A percentile compares a stretch with the other conserved stretches of the same genome.
phyloP scores from a whole-genome alignment of 805 yeast species.

The Candida michaelii region DNA sequence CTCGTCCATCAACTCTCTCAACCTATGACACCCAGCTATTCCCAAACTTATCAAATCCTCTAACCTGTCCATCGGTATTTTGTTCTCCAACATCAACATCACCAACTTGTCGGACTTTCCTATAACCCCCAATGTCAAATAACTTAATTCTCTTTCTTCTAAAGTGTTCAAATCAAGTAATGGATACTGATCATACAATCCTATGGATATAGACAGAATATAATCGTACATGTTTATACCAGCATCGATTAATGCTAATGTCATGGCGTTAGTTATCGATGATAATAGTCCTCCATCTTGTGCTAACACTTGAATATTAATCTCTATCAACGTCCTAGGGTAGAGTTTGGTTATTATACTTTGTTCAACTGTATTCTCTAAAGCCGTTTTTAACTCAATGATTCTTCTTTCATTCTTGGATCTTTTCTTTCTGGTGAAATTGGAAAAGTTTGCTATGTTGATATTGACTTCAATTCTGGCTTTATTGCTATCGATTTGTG shows the following conservation, averaged over 20 bases:
- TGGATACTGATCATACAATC: constrained; percentile 72
- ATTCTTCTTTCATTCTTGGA: constrained; percentile 67
- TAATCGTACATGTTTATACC: constrained; percentile 94
- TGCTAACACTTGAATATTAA: constrained; percentile 73
- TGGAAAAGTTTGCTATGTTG: constrained; percentile 77
- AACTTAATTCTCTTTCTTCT: constrained; percentile 83
- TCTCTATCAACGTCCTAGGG: constrained; percentile 79
- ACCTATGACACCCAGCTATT: constrained; percentile 80
- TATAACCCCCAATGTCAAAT: constrained; percentile 77
- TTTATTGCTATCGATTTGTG: constrained; percentile 49
- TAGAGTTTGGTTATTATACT: constrained; percentile 72
- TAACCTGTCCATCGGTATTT: constrained; percentile 77
- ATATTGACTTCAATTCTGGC: constrained; percentile 65
- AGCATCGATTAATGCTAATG: constrained; percentile 90
- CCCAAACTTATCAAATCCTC: constrained; percentile 78
- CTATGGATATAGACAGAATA: constrained; percentile 77
- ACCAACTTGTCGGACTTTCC: constrained; percentile 82
- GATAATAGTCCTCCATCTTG: constrained; percentile 90
- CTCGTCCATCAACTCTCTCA: constrained; percentile 82
- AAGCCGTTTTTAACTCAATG: constrained; percentile 62
- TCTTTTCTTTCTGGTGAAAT: constrained; percentile 71
- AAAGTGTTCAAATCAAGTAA: constrained; percentile 76
- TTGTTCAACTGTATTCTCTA: constrained; percentile 70
- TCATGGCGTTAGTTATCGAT: constrained; percentile 77
- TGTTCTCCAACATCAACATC: constrained; percentile 74